Percentiles rank a stretch among this genome's conserved stretches.
These are phyloP conservation scores for Phytophthora megakarya DNA, from an alignment of 352 stramenopile genomes.

Conservation along the genomic window DNA sequence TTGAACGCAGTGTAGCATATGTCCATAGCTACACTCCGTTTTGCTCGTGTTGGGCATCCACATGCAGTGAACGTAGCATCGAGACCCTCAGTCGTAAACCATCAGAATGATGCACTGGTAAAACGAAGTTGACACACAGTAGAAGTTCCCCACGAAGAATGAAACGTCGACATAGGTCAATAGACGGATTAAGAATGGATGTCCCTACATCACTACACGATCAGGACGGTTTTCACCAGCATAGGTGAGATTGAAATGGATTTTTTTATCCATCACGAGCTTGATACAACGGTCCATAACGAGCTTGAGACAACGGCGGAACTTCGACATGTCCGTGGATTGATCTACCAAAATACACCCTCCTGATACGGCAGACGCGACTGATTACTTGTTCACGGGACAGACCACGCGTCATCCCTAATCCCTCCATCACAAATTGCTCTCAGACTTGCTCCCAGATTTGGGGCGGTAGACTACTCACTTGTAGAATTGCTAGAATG, in stretches of 20 bases:
- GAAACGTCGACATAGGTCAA: no score
- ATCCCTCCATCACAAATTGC: constrained; percentile 87
- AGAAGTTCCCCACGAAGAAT: no score
- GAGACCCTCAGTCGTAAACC: no score
- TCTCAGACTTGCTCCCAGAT: constrained; percentile 96
- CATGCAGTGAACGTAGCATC: no score
- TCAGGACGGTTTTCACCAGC: constrained; percentile 2
- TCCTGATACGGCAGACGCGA: no score
- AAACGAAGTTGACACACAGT: no score
- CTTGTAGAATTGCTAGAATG: neutral
- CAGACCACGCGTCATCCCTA: constrained; percentile 61
- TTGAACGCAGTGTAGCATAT: no score
- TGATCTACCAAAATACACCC: no score
- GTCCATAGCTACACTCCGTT: no score
- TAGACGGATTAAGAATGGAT: neutral
- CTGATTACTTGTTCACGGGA: constrained; percentile 22
- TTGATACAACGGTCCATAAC: constrained; percentile 16
- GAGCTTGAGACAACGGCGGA: constrained; percentile 3
- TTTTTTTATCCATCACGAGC: no score
- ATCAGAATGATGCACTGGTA: no score
- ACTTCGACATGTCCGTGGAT: neutral
- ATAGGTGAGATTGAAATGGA: constrained; percentile 33
- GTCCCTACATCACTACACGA: constrained; percentile 22
- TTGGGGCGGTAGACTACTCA: constrained; percentile 79
- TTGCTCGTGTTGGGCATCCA: no score